Conservation (phyloP, 2,329 filamentous ascomycete species). For the Trichoderma sp. region DNA sequence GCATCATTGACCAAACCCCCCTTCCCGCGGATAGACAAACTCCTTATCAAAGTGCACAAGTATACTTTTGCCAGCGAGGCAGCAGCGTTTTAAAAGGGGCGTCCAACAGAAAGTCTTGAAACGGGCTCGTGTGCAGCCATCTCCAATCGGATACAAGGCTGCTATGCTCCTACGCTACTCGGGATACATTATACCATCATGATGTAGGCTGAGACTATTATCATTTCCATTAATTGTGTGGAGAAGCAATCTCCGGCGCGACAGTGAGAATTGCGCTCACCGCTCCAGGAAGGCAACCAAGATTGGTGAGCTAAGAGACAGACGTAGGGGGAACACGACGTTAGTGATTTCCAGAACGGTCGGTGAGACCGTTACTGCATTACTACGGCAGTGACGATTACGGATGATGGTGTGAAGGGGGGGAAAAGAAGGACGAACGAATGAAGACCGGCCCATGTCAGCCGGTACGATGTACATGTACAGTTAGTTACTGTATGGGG, state of each 20-base stretch:
- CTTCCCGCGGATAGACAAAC: background rate
- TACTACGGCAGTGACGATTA: background rate
- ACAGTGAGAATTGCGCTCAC: constrained; percentile 1
- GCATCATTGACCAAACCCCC: background rate
- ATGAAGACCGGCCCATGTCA: constrained; percentile 2
- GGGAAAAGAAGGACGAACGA: background rate
- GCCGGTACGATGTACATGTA: background rate
- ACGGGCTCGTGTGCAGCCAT: background rate
- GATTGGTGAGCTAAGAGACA: background rate
- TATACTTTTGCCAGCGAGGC: background rate
- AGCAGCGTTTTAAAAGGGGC: background rate
- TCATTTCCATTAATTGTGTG: constrained; percentile 2
- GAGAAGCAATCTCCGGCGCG: constrained; percentile 11
- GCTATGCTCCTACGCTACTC: constrained; percentile 2
- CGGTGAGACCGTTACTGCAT: constrained; percentile 5
- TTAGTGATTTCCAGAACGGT: constrained; percentile 4
- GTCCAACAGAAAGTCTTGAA: constrained; percentile 8
- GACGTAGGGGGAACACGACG: background rate
- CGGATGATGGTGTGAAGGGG: background rate
- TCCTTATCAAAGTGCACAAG: background rate
- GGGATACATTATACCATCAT: constrained; percentile 8
- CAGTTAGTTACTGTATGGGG: background rate
- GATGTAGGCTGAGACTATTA: constrained; percentile 1
- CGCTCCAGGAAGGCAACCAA: constrained; percentile 5
- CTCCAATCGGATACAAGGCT: constrained; percentile 9